Percentiles rank a stretch among this genome's conserved stretches.
Conservation (phyloP, 305 asterid genomes). For the Caryopteris hybrid region DNA sequence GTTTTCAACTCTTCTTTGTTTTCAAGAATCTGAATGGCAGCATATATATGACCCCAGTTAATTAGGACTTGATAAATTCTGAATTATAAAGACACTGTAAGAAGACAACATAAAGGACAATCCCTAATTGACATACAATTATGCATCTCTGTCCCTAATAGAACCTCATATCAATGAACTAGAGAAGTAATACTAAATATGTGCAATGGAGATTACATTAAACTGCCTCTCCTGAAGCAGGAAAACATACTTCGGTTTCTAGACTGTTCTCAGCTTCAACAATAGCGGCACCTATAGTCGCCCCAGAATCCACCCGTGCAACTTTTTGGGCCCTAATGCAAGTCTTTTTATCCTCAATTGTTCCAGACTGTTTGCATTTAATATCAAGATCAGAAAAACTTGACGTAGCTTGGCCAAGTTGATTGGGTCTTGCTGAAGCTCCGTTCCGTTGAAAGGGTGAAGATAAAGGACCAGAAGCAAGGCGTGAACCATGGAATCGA, state of each 20-base stretch:
- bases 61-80: neutral
- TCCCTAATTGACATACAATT: neutral
- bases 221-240: constrained; percentile 34
- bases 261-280: constrained; percentile 85
- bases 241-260: constrained; percentile 68
- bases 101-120: constrained; percentile 5
- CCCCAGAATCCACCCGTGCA: constrained; percentile 61
- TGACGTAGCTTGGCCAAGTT: constrained; percentile 49
- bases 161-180: constrained; percentile 9
- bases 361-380: constrained; percentile 35
- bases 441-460: constrained; percentile 67
- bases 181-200: constrained; percentile 6
- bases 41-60: constrained; percentile 11
- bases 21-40: constrained; percentile 44
- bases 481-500: constrained; percentile 90
- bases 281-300: constrained; percentile 89
- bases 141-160: constrained; percentile 14
- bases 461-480: constrained; percentile 84
- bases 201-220: constrained; percentile 24
- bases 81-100: constrained; percentile 4
- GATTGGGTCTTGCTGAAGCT: constrained; percentile 33
- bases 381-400: constrained; percentile 45
- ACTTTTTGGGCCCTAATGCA: constrained; percentile 47
- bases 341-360: constrained; percentile 27
- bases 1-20: constrained; percentile 80